phyloP scores from a whole-genome alignment of 2,329 filamentous ascomycete species.

The Aspergillus uvarum region DNA sequence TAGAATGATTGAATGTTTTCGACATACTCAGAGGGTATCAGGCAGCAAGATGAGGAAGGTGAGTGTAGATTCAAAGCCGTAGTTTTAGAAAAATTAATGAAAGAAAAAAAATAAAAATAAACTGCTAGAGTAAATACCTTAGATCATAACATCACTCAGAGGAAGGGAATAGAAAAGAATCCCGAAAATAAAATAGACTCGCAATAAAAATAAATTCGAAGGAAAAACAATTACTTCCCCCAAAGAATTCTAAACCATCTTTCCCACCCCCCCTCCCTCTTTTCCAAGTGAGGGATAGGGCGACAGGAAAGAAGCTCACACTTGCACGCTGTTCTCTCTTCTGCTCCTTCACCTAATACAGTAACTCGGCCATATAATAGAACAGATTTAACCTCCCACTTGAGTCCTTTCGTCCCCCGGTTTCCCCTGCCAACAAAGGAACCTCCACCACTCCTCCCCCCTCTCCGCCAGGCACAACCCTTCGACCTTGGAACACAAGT shows the following conservation, averaged over 20 bases:
- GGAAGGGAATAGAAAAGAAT: too few species aligned
- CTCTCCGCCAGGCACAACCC: conserved; percentile 1
- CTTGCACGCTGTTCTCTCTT: conserved; percentile 7
- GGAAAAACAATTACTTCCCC: neutral
- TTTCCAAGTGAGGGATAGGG: conserved; percentile 5
- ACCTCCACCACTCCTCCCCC: neutral
- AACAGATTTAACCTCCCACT: neutral
- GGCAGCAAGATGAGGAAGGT: neutral
- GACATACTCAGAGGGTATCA: conserved; percentile 2
- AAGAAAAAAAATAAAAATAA: neutral
- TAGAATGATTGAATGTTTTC: neutral
- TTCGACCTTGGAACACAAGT: conserved; percentile 5
- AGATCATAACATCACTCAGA: too few species aligned
- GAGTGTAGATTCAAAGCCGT: neutral
- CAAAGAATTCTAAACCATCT: neutral
- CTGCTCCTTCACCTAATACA: conserved; percentile 15
- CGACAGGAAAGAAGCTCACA: conserved; percentile 11
- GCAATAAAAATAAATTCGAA: too few species aligned
- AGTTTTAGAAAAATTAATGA: neutral
- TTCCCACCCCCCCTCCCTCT: neutral
- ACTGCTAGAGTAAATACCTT: neutral
- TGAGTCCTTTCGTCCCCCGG: neutral
- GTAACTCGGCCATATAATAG: conserved; percentile 11
- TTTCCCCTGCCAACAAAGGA: conserved; percentile 7
- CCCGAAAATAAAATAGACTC: too few species aligned